Percentiles rank a stretch among this genome's conserved stretches.
phyloP scores from a whole-genome alignment of 2,329 filamentous ascomycete genomes.

The Tolypocladium ovalisporum region DNA sequence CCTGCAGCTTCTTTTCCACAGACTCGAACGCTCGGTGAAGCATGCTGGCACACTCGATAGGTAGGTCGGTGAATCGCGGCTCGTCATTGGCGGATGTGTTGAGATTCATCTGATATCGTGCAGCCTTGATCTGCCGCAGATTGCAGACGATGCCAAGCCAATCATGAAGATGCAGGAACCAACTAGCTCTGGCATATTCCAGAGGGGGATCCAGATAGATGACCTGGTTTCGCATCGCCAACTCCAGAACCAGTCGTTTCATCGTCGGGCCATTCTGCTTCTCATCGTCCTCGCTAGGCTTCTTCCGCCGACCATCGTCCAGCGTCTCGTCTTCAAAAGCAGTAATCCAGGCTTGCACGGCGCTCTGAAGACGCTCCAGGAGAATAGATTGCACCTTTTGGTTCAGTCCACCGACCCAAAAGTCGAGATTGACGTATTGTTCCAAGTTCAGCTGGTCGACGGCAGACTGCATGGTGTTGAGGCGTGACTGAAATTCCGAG shows the following conservation, averaged over 20 bases:
- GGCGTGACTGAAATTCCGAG: constrained; percentile 64
- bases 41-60: constrained; percentile 69
- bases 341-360: constrained; percentile 77
- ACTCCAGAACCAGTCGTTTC: constrained; percentile 71
- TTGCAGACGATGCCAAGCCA: constrained; percentile 93
- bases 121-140: constrained; percentile 86
- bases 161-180: constrained; percentile 84
- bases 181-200: constrained; percentile 83
- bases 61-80: constrained; percentile 71
- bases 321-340: constrained; percentile 60
- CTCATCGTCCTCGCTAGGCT: constrained; percentile 30
- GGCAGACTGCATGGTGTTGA: constrained; percentile 80
- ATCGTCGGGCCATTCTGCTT: constrained; percentile 52
- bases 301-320: constrained; percentile 42
- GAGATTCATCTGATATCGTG: constrained; percentile 83
- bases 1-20: constrained; percentile 71
- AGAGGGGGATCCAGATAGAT: constrained; percentile 93
- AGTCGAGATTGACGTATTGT: constrained; percentile 84
- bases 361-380: constrained; percentile 69
- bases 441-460: constrained; percentile 96
- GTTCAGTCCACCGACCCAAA: constrained; percentile 86
- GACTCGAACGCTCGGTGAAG: constrained; percentile 71
- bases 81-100: constrained; percentile 56
- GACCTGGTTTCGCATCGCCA: constrained; percentile 96
- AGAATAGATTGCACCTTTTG: constrained; percentile 71